Evolutionary conservation across 257 asterid genomes (phyloP).

Genomic region (Leonotis leonurus): DNA sequence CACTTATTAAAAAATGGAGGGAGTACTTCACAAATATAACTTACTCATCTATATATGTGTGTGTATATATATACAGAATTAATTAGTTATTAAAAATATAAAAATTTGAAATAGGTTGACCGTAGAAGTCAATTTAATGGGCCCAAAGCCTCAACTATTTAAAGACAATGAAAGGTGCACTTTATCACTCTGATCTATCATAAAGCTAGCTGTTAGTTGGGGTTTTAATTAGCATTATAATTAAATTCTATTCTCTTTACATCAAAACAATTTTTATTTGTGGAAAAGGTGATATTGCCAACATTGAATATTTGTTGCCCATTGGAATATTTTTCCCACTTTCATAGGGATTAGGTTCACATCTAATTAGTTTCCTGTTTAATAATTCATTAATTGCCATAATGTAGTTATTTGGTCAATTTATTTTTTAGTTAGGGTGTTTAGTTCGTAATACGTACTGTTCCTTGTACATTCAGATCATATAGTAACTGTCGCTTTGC

Average conservation of each 20-base stretch:
- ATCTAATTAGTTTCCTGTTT: background rate
- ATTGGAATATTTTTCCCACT: background rate
- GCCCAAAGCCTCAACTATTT: background rate
- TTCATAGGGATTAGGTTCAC: background rate
- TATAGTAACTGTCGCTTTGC: too few species aligned
- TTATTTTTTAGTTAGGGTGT: too few species aligned
- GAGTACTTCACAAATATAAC: background rate
- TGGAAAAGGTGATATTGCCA: background rate
- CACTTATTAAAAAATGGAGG: too few species aligned
- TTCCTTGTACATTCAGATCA: too few species aligned
- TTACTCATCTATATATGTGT: too few species aligned
- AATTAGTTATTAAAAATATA: too few species aligned
- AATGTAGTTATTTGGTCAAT: background rate
- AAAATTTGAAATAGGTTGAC: background rate
- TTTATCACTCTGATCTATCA: slow-evolving; percentile 14
- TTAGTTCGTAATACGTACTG: too few species aligned
- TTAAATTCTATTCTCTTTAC: background rate
- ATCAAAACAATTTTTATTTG: background rate
- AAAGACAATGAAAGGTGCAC: slow-evolving; percentile 11
- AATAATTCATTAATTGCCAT: background rate
- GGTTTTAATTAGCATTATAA: slow-evolving; percentile 10
- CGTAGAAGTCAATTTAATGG: background rate
- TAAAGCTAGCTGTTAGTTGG: slow-evolving; percentile 17
- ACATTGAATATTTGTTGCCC: background rate
- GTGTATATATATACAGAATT: too few species aligned